Base-by-base conservation (phyloP, 176 grass and related monocot species). In the Microstegium vimineum region DNA sequence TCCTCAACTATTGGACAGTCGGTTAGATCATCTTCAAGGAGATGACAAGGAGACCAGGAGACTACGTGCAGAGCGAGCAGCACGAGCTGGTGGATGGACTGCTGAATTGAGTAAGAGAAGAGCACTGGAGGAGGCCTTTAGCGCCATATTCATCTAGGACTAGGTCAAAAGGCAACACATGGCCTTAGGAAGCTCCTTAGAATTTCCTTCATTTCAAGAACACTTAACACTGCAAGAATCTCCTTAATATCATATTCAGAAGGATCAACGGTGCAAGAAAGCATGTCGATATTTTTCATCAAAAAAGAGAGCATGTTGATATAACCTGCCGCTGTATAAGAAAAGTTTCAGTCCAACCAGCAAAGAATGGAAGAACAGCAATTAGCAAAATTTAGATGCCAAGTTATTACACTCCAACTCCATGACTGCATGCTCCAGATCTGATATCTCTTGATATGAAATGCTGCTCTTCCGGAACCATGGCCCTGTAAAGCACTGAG, bases 1-100 rank as follows among this genome's bases (percentile, higher is more conserved):
- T 22, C 83, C 83, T 0, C 93, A 95, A 67, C 87, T 91, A 41
- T 69, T 93, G 1, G 86, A 85, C 15, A 66, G 83, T 62, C 15
- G 76, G 37, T 38, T 73, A 5, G 92, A 88, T 69, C 84, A 62
- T 71, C 86, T 92, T 43, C 93, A 91, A 82, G 92, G 85, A 62
- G 81, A 93, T 25, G 93, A 98, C 3, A 89, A 98, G 79, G 89
- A 89, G 54, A 88, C 79, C 32, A 90, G 82, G 84, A 89, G 83
- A 77, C 67, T 93, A 14, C 84, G 81, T 1, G 87, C 89, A 1
- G 86, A 89, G 77, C 87, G 89, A 74, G 86, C 83, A 30, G 88
- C 87, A 17, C 84, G 90, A 77, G 96, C 96, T 64, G 93, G 96
- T 10, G 96, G 95, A 49, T 98, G 96, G 96, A 91, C 84, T 23